Conservation (phyloP, 2,329 filamentous ascomycete genomes). For the Aspergillus viridinutans region DNA sequence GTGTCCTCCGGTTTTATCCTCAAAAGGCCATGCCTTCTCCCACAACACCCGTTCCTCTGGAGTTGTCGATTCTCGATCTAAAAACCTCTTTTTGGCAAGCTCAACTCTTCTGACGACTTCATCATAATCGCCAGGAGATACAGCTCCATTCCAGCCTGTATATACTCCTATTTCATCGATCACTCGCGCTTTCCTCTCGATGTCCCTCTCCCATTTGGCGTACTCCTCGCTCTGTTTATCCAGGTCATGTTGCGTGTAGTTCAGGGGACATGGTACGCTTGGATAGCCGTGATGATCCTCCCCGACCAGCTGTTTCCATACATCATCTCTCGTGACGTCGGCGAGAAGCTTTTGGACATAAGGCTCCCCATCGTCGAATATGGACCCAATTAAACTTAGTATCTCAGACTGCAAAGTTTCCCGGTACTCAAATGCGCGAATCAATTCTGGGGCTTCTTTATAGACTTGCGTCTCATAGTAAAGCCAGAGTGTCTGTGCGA, state of each 20-base stretch:
- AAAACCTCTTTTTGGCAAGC: conserved; percentile 8
- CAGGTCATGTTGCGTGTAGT: conserved; percentile 11
- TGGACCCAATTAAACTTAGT: conserved; percentile 7
- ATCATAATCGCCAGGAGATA: conserved; percentile 13
- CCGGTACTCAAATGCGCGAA: conserved; percentile 9
- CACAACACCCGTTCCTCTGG: conserved; percentile 7
- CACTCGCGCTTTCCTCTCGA: conserved; percentile 15
- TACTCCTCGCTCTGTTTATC: conserved; percentile 7
- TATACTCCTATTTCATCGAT: conserved; percentile 14
- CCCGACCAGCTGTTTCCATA: conserved; percentile 13
- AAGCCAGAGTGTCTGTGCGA: conserved; percentile 15
- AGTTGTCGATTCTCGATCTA: conserved; percentile 10
- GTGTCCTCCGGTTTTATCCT: not conserved
- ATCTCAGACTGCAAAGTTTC: conserved; percentile 9
- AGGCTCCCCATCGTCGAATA: conserved; percentile 14
- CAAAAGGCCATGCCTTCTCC: conserved; percentile 13
- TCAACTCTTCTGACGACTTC: conserved; percentile 9
- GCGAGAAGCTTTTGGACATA: conserved; percentile 12
- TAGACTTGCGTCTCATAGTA: conserved; percentile 12
- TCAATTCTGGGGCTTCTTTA: conserved; percentile 10
- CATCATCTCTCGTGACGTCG: conserved; percentile 3
- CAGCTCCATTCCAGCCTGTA: conserved; percentile 18
- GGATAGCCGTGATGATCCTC: conserved; percentile 7
- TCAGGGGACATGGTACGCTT: conserved; percentile 11
- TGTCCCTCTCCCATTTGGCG: conserved; percentile 13